These are phyloP conservation scores for Entamoeba histolytica DNA, from an alignment of 208 protist genomes.

Conservation along the genomic window DNA sequence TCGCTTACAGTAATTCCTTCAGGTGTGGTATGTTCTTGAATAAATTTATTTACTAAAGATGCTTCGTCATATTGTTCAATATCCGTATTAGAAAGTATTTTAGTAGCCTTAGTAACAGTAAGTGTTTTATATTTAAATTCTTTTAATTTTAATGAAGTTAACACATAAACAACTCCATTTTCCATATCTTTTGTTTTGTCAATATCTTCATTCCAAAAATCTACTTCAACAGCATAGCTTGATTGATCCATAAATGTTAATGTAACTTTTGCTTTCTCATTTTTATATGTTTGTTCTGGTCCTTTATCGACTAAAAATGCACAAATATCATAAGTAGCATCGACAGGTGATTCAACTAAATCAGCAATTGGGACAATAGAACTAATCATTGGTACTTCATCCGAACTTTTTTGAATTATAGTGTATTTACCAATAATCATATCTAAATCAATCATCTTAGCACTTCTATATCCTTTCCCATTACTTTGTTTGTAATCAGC, in stretches of 20 bases:
- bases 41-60: not conserved
- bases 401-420: not conserved
- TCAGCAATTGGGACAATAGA: not conserved
- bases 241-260: not conserved
- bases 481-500: not conserved
- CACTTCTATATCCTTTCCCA: not conserved
- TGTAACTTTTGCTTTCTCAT: not conserved
- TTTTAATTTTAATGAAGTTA: not conserved
- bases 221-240: not conserved
- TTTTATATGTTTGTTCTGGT: not conserved
- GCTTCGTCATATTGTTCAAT: not conserved
- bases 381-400: not conserved
- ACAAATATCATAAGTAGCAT: not conserved
- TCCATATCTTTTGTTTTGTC: not conserved
- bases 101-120: not conserved
- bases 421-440: not conserved
- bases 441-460: not conserved
- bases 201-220: not conserved
- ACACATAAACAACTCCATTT: not conserved
- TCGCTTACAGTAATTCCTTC: not conserved
- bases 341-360: not conserved
- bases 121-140: not conserved
- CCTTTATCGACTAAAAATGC: not conserved
- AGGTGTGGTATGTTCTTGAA: not conserved
- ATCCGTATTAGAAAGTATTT: not conserved